Evolutionary conservation across 2,329 filamentous ascomycete genomes (phyloP).

Genomic region (Cercospora sp.): DNA sequence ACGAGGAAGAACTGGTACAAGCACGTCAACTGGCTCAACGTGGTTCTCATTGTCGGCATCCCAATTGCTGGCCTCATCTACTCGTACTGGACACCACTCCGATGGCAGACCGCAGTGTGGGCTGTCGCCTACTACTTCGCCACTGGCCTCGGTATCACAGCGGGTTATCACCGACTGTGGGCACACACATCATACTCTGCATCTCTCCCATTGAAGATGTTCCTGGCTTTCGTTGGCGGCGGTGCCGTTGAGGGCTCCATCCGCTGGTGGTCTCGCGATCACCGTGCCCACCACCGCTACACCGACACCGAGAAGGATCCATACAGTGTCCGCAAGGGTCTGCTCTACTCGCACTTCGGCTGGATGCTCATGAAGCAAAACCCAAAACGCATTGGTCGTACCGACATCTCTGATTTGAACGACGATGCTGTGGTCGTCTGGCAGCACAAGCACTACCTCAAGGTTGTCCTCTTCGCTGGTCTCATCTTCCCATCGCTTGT

Average conservation of each 20-base stretch:
- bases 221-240: slow-evolving; percentile 76
- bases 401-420: slow-evolving; percentile 85
- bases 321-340: slow-evolving; percentile 85
- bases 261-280: slow-evolving; percentile 84
- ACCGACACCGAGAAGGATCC: slow-evolving; percentile 92
- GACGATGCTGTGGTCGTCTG: slow-evolving; percentile 81
- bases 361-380: slow-evolving; percentile 97
- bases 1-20: slow-evolving; percentile 84
- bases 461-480: slow-evolving; percentile 74
- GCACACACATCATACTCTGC: slow-evolving; percentile 83
- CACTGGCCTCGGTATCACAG: slow-evolving; percentile 53
- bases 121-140: slow-evolving; percentile 79
- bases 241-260: slow-evolving; percentile 84
- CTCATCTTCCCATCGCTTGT: slow-evolving; percentile 73
- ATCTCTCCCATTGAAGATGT: slow-evolving; percentile 72
- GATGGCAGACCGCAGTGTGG: slow-evolving; percentile 70
- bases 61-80: slow-evolving; percentile 72
- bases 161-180: slow-evolving; percentile 79
- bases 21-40: slow-evolving; percentile 93
- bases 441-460: slow-evolving; percentile 86
- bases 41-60: slow-evolving; percentile 74
- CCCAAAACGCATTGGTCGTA: slow-evolving; percentile 82
- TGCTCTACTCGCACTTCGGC: slow-evolving; percentile 79
- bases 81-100: slow-evolving; percentile 75
- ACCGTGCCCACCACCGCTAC: slow-evolving; percentile 86